Evolutionary conservation across 2,329 filamentous ascomycete genomes (phyloP), one percentile per base, ranked within the genome.

Genomic region (Cercospora sesami): DNA sequence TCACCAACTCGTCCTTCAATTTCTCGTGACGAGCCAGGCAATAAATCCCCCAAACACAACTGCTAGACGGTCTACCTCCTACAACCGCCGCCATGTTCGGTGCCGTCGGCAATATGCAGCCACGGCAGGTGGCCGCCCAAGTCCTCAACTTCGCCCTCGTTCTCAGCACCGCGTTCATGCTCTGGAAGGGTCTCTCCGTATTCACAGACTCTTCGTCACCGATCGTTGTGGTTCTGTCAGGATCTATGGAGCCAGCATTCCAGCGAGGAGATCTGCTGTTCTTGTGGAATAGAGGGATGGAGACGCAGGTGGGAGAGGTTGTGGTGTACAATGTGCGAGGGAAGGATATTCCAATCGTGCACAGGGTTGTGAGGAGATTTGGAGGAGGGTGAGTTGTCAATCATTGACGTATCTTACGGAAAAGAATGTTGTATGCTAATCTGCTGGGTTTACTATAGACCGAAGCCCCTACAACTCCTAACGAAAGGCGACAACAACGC

Each of bases 401-500:
- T 10, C 3, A 8, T 31, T 31, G 30, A 31, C 30, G 30, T 31
- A 10, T 10, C 9, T 10, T 31, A 16, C 3, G 26, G 16, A n/a
- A 57, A 5, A 14, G 28, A 30, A 18, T 31, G 30, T 31, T 31
- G 30, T 8, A 26, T 31, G 53, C 53, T 36, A 18, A 28, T 63
- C 9, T 63, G 23, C 42, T 64, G 26, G 14, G 9, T n/a, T 28
- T 42, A 2, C 26, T 1, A 26, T 48, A 86, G 83, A 65, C 75
- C 78, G 72, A 80, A 81, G 53, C 83, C 84, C 16, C 79, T 86
- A 36, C 82, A 92, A 77, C 87, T 99, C 21, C 87, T 99, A 66
- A 99, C 95, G 36, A 99, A 99, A 82, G 95, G 95, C 73, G 95
- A 99, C 82, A 99, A 98, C 85, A 99, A 99, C 79, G 81, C 88